Conservation (phyloP, 768 basidiomycete genomes). For the Harrya chromipes region DNA sequence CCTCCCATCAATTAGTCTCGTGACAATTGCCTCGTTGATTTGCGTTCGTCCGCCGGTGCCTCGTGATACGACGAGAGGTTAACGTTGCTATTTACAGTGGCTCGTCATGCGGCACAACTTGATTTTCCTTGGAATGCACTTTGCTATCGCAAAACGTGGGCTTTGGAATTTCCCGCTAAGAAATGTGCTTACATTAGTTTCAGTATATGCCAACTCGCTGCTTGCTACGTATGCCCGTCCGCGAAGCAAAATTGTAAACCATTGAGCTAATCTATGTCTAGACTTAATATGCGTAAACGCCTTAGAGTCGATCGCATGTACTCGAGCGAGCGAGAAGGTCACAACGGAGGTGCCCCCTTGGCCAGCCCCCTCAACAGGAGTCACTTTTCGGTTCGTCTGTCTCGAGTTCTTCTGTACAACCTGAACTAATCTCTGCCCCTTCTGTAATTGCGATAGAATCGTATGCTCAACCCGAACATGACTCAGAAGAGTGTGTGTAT, state of each 20-base stretch:
- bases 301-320: slow-evolving; percentile 22
- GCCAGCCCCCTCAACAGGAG: slow-evolving; percentile 20
- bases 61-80: not conserved
- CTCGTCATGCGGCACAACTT: slow-evolving; percentile 33
- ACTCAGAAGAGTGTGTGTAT: slow-evolving; percentile 23
- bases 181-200: not conserved
- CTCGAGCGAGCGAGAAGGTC: slow-evolving; percentile 27
- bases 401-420: not conserved
- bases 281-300: slow-evolving; percentile 32
- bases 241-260: not conserved
- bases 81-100: slow-evolving; percentile 19
- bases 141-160: slow-evolving; percentile 33
- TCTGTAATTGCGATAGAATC: slow-evolving; percentile 13
- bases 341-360: slow-evolving; percentile 8
- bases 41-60: slow-evolving; percentile 21
- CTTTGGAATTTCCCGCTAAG: not conserved
- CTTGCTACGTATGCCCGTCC: slow-evolving; percentile 30
- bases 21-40: slow-evolving; percentile 32
- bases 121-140: slow-evolving; percentile 36
- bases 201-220: slow-evolving; percentile 34
- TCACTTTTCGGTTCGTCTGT: slow-evolving; percentile 22
- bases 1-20: slow-evolving; percentile 15
- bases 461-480: slow-evolving; percentile 19
- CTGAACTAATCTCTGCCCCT: not conserved
- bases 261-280: not conserved